These are phyloP conservation scores for Russula griseocarnosa DNA, from an alignment of 768 basidiomycete species.

Conservation along the genomic window DNA sequence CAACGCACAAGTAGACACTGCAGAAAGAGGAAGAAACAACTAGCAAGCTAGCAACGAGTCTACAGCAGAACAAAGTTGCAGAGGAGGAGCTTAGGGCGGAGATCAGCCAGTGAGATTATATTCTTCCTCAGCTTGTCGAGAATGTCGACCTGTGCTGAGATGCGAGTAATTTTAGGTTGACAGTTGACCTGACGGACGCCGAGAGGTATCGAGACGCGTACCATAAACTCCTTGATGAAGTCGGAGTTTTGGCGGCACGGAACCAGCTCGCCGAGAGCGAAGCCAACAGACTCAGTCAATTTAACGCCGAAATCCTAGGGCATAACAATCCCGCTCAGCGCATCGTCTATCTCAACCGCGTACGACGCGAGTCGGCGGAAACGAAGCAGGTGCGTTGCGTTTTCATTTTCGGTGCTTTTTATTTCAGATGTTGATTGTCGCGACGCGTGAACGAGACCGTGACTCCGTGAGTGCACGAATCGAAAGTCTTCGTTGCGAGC, in stretches of 20 bases:
- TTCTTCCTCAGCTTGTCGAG: not conserved
- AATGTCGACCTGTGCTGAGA: not conserved
- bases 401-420: too few relatives aligned
- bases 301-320: constrained; percentile 82
- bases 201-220: constrained; percentile 72
- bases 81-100: constrained; percentile 69
- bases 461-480: constrained; percentile 33
- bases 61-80: constrained; percentile 56
- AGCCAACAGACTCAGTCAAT: constrained; percentile 63
- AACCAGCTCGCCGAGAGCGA: constrained; percentile 81
- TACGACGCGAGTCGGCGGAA: constrained; percentile 75
- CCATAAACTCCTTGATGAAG: constrained; percentile 55
- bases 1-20: constrained; percentile 32
- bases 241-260: constrained; percentile 60
- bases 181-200: constrained; percentile 52
- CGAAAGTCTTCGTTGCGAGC: constrained; percentile 35
- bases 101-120: constrained; percentile 54
- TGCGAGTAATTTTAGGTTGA: constrained; percentile 36
- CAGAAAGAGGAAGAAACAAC: constrained; percentile 37
- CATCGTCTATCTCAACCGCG: constrained; percentile 81
- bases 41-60: constrained; percentile 46
- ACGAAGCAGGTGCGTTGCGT: constrained; percentile 67
- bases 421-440: constrained; percentile 33
- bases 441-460: constrained; percentile 37
- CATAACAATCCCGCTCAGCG: constrained; percentile 82